Conservation (phyloP, 768 basidiomycete genomes). For the Kwoniella sp. region DNA sequence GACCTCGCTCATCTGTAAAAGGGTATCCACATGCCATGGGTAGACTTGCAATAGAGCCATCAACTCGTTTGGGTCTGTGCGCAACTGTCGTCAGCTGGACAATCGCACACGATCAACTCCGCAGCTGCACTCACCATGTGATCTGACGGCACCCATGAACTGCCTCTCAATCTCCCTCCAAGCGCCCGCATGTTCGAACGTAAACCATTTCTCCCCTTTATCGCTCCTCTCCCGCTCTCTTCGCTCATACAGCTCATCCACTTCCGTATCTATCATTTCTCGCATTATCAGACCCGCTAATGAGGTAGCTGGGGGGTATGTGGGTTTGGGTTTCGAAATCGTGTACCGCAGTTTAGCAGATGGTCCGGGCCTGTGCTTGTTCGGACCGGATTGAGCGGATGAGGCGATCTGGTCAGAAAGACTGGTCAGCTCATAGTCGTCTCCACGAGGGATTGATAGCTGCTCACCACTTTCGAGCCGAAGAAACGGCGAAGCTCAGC, state of each 20-base stretch:
- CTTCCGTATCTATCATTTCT: slow-evolving; percentile 64
- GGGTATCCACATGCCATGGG: slow-evolving; percentile 91
- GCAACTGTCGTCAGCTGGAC: slow-evolving; percentile 1
- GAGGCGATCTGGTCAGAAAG: slow-evolving; percentile 40
- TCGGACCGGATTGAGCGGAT: slow-evolving; percentile 56
- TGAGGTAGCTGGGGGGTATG: slow-evolving; percentile 67
- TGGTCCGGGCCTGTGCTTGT: slow-evolving; percentile 41
- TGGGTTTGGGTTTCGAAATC: slow-evolving; percentile 73
- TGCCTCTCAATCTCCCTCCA: slow-evolving; percentile 79
- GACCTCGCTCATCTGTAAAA: slow-evolving; percentile 82
- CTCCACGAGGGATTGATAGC: not conserved
- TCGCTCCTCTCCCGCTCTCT: slow-evolving; percentile 42
- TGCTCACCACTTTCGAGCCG: slow-evolving; percentile 78
- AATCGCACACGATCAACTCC: not conserved
- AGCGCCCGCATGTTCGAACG: slow-evolving; percentile 78
- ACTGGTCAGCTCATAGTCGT: not conserved
- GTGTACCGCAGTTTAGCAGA: slow-evolving; percentile 62
- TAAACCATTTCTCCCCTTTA: slow-evolving; percentile 79
- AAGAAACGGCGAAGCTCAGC: slow-evolving; percentile 93
- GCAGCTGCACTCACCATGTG: slow-evolving; percentile 66
- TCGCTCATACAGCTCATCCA: slow-evolving; percentile 59
- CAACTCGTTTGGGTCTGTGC: slow-evolving; percentile 60
- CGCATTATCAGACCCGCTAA: slow-evolving; percentile 69
- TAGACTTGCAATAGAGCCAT: slow-evolving; percentile 72
- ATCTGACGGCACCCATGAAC: slow-evolving; percentile 78